Conservation (phyloP, 176 grass and related monocot genomes). For the Triticum aestivum region IWGSC_CS_RefSeq_v2.1 NC_057804.1:152802863-152803362, state of each 20-base stretch:
- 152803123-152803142: constrained; percentile 78
- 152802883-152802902: too few relatives aligned
- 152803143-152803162: constrained; percentile 78
- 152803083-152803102: too few relatives aligned
- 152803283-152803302: constrained; percentile 83
- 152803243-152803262: constrained; percentile 76
- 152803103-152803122: constrained; percentile 31
- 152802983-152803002: background rate
- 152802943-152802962: too few relatives aligned
- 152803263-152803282: constrained; percentile 96
- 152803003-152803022: background rate
- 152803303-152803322: constrained; percentile 2
- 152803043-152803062: too few relatives aligned
- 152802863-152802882: too few relatives aligned
- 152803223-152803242: constrained; percentile 74
- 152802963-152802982: background rate
- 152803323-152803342: constrained; percentile 4
- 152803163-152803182: constrained; percentile 70
- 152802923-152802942: too few relatives aligned
- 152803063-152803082: background rate
- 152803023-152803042: too few relatives aligned
- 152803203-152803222: constrained; percentile 97
- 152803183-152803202: constrained; percentile 84
- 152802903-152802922: too few relatives aligned
- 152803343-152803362: constrained; percentile 21